phyloP scores from a whole-genome alignment of 2,329 filamentous ascomycete genomes.

The Microsporum audouinii region DNA sequence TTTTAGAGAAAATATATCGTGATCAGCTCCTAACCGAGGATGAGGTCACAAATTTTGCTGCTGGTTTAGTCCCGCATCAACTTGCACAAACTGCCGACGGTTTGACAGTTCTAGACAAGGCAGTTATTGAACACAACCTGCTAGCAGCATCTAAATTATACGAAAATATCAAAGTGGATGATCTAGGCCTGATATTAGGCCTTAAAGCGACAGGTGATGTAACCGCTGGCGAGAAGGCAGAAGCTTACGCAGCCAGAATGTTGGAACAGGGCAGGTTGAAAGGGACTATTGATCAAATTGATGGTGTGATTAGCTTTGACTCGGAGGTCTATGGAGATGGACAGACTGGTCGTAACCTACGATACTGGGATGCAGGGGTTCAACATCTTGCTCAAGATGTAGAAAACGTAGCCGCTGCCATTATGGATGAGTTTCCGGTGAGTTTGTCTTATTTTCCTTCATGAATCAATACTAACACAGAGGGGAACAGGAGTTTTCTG shows the following conservation, averaged over 20 bases:
- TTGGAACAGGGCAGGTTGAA: slow-evolving; percentile 83
- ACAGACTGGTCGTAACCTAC: slow-evolving; percentile 57
- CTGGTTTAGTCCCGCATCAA: slow-evolving; percentile 73
- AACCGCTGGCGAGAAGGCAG: slow-evolving; percentile 58
- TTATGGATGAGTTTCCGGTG: slow-evolving; percentile 71
- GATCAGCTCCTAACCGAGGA: slow-evolving; percentile 67
- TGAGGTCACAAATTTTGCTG: slow-evolving; percentile 80
- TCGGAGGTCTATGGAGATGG: slow-evolving; percentile 55
- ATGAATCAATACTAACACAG: neutral
- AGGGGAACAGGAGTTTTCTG: slow-evolving; percentile 14
- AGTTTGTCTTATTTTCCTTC: slow-evolving; percentile 19
- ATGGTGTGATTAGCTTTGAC: slow-evolving; percentile 77
- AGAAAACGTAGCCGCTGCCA: slow-evolving; percentile 68
- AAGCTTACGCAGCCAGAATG: slow-evolving; percentile 88
- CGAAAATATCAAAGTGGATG: slow-evolving; percentile 63
- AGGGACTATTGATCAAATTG: slow-evolving; percentile 89
- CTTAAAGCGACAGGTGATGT: slow-evolving; percentile 44
- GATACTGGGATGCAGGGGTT: slow-evolving; percentile 82
- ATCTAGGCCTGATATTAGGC: slow-evolving; percentile 64
- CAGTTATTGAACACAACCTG: slow-evolving; percentile 92
- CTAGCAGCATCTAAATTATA: slow-evolving; percentile 72
- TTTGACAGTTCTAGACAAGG: slow-evolving; percentile 81
- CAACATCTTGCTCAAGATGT: slow-evolving; percentile 79
- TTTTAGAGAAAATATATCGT: slow-evolving; percentile 95
- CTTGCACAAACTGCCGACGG: slow-evolving; percentile 82